Base-by-base conservation (phyloP, 2,329 filamentous ascomycete species). In the Pestalotiopsis sp. region DNA sequence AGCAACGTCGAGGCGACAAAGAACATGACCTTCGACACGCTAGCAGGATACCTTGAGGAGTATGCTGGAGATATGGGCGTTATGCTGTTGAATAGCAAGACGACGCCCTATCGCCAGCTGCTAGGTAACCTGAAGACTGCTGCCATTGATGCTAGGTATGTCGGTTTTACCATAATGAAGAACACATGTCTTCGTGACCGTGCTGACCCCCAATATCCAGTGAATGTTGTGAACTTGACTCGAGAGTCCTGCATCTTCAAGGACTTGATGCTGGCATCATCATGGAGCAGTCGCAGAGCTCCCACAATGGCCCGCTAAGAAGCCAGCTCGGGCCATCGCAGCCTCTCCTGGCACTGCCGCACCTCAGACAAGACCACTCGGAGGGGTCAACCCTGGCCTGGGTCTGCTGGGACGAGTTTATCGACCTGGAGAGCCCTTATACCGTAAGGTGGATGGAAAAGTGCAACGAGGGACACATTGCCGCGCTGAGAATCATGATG, bases 361-460 rank as follows among this genome's bases (percentile, higher is more conserved):
- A 72, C 64, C 45, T 57, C 72, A 11, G 72, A 70, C 69, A 73
- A 56, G 62, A 60, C 14, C 59, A 38, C 49, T 70, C 71, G 23
- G 66, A 49, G 5, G 75, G 75, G 23, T 76, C 75, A 1, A 76
- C 75, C 72, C 61, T 76, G 58, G 75, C 75, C 31, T 76, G 74
- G 74, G 74, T 75, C 5, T 76, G 75, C 63, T 76, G 75, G 74
- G 75, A 76, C 64, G 75, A 76, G 68, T 76, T 76, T 66, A 74
- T 76, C 39, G 73, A 75, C 52, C 75, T 76, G 52, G 60, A 75
- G 64, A 73, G 66, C 36, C 75, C 75, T 25, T 76, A 71, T 38
- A 73, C 63, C 0, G 69, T 75, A 6, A 68, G 75, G 56, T 76
- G 75, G 75, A 74, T 76, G 72, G 75, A 76, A 14, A 76, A 72